These are phyloP conservation scores for Cucumis cinereus DNA, from an alignment of 306 rosid species.

Conservation along the genomic window DNA sequence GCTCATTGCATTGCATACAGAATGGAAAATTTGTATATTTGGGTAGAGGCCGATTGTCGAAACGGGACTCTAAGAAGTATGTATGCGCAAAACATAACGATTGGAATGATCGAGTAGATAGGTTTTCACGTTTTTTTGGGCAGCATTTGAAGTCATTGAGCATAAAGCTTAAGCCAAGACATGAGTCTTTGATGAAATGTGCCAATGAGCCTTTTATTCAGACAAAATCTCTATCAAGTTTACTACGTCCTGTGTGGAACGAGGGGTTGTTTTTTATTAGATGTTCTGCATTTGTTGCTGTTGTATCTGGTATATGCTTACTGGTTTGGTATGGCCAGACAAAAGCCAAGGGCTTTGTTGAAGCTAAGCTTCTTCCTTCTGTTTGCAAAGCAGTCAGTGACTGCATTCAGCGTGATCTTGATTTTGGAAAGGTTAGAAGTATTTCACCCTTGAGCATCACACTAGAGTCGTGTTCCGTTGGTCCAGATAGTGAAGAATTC, in stretches of 20 bases:
- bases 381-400: conserved; percentile 66
- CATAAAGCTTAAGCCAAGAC: conserved; percentile 27
- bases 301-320: conserved; percentile 60
- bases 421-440: conserved; percentile 66
- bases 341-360: conserved; percentile 60
- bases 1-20: conserved; percentile 25
- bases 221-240: conserved; percentile 34
- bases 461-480: conserved; percentile 68
- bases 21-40: conserved; percentile 20
- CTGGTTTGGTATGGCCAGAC: conserved; percentile 67
- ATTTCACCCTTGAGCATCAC: conserved; percentile 80
- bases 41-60: conserved; percentile 18
- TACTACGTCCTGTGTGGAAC: conserved; percentile 42
- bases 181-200: conserved; percentile 44
- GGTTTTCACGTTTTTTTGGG: conserved; percentile 43
- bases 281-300: conserved; percentile 51
- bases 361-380: conserved; percentile 57
- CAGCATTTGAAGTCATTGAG: conserved; percentile 50
- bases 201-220: conserved; percentile 37
- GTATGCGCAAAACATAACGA: conserved; percentile 32
- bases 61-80: conserved; percentile 23
- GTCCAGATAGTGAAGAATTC: conserved; percentile 69
- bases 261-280: conserved; percentile 64
- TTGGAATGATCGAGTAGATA: conserved; percentile 37
- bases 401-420: conserved; percentile 57